Conservation (phyloP, 129 eudicot genomes). For the Arctium lappa region DNA sequence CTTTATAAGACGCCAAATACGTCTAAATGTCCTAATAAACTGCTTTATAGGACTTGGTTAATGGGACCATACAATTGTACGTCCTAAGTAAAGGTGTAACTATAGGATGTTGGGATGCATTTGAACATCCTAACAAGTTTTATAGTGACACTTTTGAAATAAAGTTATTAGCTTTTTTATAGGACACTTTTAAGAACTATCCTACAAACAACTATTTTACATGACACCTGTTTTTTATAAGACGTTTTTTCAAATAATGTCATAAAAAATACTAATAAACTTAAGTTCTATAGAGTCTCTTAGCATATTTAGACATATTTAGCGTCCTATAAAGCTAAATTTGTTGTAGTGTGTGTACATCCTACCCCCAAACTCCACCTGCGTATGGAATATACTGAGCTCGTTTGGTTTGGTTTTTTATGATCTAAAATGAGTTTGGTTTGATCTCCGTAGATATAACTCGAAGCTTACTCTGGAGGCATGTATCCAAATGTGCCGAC, state of each 20-base stretch:
- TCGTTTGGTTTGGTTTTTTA: background rate
- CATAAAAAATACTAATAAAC: background rate
- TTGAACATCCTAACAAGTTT: background rate
- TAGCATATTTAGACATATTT: background rate
- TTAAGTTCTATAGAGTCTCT: background rate
- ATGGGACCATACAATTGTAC: background rate
- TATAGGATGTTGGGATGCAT: background rate
- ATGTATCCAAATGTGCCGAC: slow-evolving; percentile 96
- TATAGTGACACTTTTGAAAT: background rate
- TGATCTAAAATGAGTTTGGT: background rate
- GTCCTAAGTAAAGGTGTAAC: background rate
- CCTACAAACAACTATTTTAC: background rate
- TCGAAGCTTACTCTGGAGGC: slow-evolving; percentile 81
- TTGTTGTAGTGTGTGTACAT: background rate
- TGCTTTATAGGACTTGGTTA: background rate
- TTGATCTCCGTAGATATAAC: background rate
- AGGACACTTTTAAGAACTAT: background rate
- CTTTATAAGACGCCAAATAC: background rate
- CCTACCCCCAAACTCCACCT: background rate
- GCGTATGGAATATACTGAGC: background rate
- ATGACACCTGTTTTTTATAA: background rate
- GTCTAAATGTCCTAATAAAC: background rate
- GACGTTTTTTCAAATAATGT: background rate
- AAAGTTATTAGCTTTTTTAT: background rate
- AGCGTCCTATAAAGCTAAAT: background rate